These are phyloP conservation scores for Crithidia fasciculata DNA, from an alignment of 208 protist species.

Conservation along the genomic window DNA sequence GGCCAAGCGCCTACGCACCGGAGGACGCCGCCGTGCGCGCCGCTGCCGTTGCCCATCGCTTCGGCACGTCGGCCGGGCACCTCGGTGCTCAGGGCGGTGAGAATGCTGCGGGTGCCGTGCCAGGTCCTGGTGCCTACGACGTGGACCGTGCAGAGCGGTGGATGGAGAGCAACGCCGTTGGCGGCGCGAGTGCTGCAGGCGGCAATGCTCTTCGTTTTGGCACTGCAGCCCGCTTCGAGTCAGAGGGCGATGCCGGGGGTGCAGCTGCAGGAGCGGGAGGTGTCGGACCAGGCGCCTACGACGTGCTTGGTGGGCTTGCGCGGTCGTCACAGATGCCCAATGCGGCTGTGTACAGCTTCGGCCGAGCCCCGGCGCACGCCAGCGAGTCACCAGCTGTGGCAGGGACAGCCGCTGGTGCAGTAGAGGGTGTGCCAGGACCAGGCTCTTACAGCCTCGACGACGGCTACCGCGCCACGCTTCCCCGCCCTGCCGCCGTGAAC, in stretches of 20 bases:
- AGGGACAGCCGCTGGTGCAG: not conserved
- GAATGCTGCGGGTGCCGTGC: not conserved
- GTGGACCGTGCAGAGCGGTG: conserved; percentile 3
- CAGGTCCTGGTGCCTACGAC: conserved; percentile 71
- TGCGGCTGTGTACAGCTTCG: conserved; percentile 23
- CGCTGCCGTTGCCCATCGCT: conserved; percentile 11
- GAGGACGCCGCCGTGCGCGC: conserved; percentile 14
- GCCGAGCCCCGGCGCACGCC: conserved; percentile 12
- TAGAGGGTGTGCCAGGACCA: not conserved
- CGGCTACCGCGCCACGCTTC: conserved; percentile 23
- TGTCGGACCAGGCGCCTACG: conserved; percentile 65
- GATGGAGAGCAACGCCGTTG: not conserved
- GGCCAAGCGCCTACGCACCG: conserved; percentile 25
- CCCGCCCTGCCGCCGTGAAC: not conserved
- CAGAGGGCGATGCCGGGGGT: not conserved
- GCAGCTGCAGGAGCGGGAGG: not conserved
- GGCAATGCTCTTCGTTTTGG: conserved; percentile 2
- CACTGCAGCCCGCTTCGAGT: conserved; percentile 4
- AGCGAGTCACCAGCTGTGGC: not conserved
- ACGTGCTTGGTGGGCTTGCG: conserved; percentile 11
- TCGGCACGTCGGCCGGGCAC: conserved; percentile 23
- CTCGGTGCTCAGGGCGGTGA: not conserved
- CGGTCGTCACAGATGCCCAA: conserved; percentile 21
- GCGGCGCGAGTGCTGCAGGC: not conserved
- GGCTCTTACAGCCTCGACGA: conserved; percentile 28